A percentile compares a stretch with the other conserved stretches of the same genome.
Evolutionary conservation across 2,329 filamentous ascomycete species (phyloP).

Genomic region (Fusarium sp.): DNA sequence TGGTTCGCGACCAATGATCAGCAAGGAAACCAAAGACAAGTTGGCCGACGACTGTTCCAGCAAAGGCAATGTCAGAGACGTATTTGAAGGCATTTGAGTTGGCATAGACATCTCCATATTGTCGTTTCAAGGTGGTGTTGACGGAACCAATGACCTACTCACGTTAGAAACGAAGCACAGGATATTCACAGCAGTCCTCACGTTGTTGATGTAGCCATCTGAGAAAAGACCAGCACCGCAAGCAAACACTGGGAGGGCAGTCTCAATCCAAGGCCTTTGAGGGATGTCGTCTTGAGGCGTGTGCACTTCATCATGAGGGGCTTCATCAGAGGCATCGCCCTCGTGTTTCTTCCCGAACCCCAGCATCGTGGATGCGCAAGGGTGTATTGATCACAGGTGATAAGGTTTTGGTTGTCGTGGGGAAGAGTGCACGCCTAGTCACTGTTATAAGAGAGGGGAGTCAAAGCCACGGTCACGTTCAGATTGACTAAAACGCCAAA

Average conservation of each 20-base stretch:
- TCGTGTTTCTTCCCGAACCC: slow-evolving; percentile 27
- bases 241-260: slow-evolving; percentile 76
- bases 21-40: slow-evolving; percentile 82
- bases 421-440: slow-evolving; percentile 5
- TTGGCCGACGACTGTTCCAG: slow-evolving; percentile 85
- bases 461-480: neutral
- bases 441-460: neutral
- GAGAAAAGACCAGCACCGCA: slow-evolving; percentile 91
- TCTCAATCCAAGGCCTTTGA: slow-evolving; percentile 32
- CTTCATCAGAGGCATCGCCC: slow-evolving; percentile 18
- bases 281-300: neutral
- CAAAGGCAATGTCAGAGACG: slow-evolving; percentile 85
- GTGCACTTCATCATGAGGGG: slow-evolving; percentile 2
- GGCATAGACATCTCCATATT: slow-evolving; percentile 78
- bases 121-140: slow-evolving; percentile 74
- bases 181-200: slow-evolving; percentile 47
- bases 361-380: slow-evolving; percentile 21
- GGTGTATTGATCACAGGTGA: neutral
- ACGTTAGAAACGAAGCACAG: neutral
- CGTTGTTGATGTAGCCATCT: slow-evolving; percentile 91
- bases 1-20: slow-evolving; percentile 86
- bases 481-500: neutral
- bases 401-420: neutral
- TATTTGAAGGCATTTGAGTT: slow-evolving; percentile 76
- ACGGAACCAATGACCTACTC: slow-evolving; percentile 86